Evolutionary conservation across 345 rosid species (phyloP), one percentile per base, ranked within the genome.

Genomic region (Gossypium australe): DNA sequence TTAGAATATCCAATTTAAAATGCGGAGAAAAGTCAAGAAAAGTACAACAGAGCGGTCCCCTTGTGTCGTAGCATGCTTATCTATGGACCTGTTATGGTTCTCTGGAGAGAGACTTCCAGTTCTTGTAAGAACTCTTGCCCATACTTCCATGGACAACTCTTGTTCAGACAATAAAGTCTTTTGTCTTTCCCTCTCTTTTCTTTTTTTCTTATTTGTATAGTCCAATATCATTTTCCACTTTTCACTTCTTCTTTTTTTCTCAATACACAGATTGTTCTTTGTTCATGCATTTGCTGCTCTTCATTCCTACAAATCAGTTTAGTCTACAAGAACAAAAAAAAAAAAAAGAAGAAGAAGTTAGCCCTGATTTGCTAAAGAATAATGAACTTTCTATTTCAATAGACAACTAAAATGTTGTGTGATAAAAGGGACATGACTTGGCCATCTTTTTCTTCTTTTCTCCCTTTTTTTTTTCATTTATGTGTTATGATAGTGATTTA

Each of bases 31-130:
- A 34, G 55, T 71, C 53, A 56, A 68, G 10, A 77, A 64, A 57
- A 27, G 64, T 62, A 68, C 63, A 71, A 38, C 47, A 55, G 34
- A 12, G 81, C 76, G 82, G 84, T 76, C 89, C 84, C 81, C 73
- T 66, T 74, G 67, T 43, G 63, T 65, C 47, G 17, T 14, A 25
- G 80, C 76, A 29, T 55, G 66, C 71, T 78, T 75, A 67, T 78
- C 60, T 29, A 41, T 51, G 80, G 72, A 65, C 72, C 77, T 73
- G 16, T 20, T 55, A 34, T 65, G 59, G 44, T 38, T 29, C 63
- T 27, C 29, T 62, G 74, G 57, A 44, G n/a, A 6, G 71, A 49
- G 18, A 51, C 65, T 62, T 72, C 61, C 25, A 9, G 43, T n/a
- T 53, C 77, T 71, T 70, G 45, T n/a, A 43, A 41, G 41, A 65